Evolutionary conservation across 495 filamentous ascomycete species (phyloP), one percentile per base, ranked within the genome.

Genomic region (Friedmanniomyces endolithicus): DNA sequence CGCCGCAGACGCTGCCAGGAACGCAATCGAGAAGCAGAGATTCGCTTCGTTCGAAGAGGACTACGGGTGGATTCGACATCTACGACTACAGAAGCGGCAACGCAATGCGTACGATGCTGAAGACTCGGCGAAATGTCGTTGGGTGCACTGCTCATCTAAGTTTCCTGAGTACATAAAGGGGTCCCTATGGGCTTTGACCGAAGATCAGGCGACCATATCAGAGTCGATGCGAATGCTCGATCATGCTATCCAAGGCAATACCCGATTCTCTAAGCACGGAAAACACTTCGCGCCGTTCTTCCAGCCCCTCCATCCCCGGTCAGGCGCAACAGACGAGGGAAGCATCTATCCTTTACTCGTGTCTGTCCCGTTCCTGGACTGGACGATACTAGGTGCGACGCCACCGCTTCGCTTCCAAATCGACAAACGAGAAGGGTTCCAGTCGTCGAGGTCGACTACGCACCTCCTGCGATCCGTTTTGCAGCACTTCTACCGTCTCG

Each of bases 141-240:
- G 69, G 69, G 67, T 70, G 27, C 69, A 71, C 55, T 68, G 69
- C 40, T 69, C 69, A 0, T 66, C 62, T 53, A 70, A 70, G 34
- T 67, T 60, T 33, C 49, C 67, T 0, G 68, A 71, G 20, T 70
- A 71, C 48, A 53, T 71, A 19, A 41, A 61, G 27, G 67, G 67
- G 23, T 55, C 55, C 45, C 46, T 59, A 4, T 59, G 45, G 44
- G 57, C 57, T 9, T 46, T 59, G 8, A 55, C 51, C 1, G 57
- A 55, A 6, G 52, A 59, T 31, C 6, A 29, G 19, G 31, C 44
- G 6, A 55, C 44, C 1, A 44, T 55, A 11, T 49, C 51, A 1
- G 41, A 48, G 31, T 55, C 23, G 2, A 31, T 59, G 31, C 52
- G 34, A 8, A 45, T 50, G 20, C 39, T 59, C 11, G 34, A 54